Evolutionary conservation across 352 stramenopile genomes (phyloP), one percentile per base, ranked within the genome.

Genomic region (Pythium vanterpoolii): DNA sequence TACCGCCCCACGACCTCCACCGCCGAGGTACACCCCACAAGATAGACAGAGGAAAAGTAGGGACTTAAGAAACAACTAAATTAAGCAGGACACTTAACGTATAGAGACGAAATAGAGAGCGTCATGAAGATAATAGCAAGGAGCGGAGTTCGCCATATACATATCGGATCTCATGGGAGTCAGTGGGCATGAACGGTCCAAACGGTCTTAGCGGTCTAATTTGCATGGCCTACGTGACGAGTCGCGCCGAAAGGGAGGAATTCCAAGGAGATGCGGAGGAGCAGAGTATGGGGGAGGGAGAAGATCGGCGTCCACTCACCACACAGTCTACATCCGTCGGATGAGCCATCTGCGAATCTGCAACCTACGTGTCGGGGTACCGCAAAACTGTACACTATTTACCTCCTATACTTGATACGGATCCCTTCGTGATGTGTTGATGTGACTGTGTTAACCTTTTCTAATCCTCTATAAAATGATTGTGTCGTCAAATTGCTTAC

Each of bases 1-100:
- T 26, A 33, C 18, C 44, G 23, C 26, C 26, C 13, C 28, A 10
- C 43, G 18, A 53, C 54, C 54, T 62, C 54, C 10, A 48, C 33
- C 18, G 42, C 23, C 9, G 54, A 62, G 54, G 54, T 62, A 50
- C 54, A 62, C 26, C 54, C 53, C 10, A 28, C 40, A 46, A 21
- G 24, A 49, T 24, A 27, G 5, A 33, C n/a, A 26, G 19, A 8
- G 7, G 26, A 5, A n/a, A 13, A 46, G n/a, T 18, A 51, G 23
- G 23, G 40, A 28, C 40, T 23, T 14, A 38, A 51, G 43, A 50
- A 47, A 47, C 40, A 4, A 47, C 40, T 47, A 47, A 47, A 26
- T 47, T 47, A 47, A 47, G 40, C 9, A 47, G 18, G 40, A 26
- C 40, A 26, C n/a, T 18, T 8, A 3, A 16, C 40, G 2, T 26